Evolutionary conservation across 2,329 filamentous ascomycete genomes (phyloP), one percentile per base, ranked within the genome.

Genomic region (Nigrospora sphaerica): DNA sequence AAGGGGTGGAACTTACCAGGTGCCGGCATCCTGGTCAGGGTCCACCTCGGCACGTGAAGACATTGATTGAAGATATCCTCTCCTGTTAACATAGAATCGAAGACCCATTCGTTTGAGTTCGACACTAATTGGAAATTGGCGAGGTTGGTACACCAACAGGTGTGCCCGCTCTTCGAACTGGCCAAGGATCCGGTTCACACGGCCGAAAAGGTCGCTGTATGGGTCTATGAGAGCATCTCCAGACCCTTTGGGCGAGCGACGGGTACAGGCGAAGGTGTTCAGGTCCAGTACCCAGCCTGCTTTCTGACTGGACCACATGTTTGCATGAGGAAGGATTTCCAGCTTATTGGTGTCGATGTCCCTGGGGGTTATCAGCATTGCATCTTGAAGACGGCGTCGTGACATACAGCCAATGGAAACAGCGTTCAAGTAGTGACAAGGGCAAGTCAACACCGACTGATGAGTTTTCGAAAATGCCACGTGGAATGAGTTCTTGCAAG

Each of bases 351-450:
- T 45, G 62, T 2, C 49, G 5, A 58, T 45, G 32, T 60, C 50
- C 4, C 6, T 57, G 38, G 51, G 0, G 35, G 17, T 17, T 53
- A 0, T 42, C 37, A 54, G 48, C 12, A 6, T 7, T 23, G 19
- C 19, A 23, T 23, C 7, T 23, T 7, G 19, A 23, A 23, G 7
- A 7, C 7, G 19, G 19, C 19, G 19, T 23, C 4, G 19, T 2
- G 11, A 80, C 33, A 45, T 82, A 65, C 4, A 85, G 62, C 80
- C 81, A 86, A 50, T 86, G 81, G 0, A 75, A 65, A 42, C 76
- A 83, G 7, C 71, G 61, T 0, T 74, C 58, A 0, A 81, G 50
- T 0, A 86, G 62, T 0, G 66, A 56, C 0, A 52, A 52, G 0
- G 82, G 83, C 0, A 85, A 59, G 50, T 82, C 79, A 33, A 62